Conservation (phyloP, 768 basidiomycete species). For the Coprinellus micaceus region DNA sequence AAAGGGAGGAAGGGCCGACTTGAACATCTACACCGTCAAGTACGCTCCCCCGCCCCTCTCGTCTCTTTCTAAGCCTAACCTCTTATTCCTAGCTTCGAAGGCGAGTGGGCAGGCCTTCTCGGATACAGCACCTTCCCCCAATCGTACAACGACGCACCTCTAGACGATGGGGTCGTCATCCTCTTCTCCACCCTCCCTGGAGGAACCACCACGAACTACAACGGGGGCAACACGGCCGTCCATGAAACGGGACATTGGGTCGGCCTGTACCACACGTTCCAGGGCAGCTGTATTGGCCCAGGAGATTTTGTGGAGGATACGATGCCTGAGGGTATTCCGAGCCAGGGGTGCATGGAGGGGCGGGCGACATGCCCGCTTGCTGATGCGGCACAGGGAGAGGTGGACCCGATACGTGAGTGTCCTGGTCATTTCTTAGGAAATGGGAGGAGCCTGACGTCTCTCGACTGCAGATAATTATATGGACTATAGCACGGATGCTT, state of each 20-base stretch:
- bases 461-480: conserved; percentile 8
- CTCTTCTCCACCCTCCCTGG: conserved; percentile 28
- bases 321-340: conserved; percentile 33
- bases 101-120: conserved; percentile 30
- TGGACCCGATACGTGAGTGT: conserved; percentile 17
- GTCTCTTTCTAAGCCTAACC: not conserved
- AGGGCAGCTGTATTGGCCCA: conserved; percentile 34
- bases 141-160: conserved; percentile 24
- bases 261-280: conserved; percentile 44
- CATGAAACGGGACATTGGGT: conserved; percentile 49
- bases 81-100: conserved; percentile 23
- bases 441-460: no score
- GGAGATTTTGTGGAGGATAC: conserved; percentile 40
- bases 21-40: conserved; percentile 32
- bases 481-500: conserved; percentile 11
- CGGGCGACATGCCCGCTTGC: conserved; percentile 20
- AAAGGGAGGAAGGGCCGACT: conserved; percentile 28
- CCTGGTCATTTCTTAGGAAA: no score
- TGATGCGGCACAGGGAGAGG: not conserved
- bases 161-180: conserved; percentile 38
- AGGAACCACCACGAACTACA: conserved; percentile 31
- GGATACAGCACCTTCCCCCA: conserved; percentile 45
- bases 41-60: not conserved
- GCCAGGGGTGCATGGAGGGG: conserved; percentile 25
- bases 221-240: conserved; percentile 34